Evolutionary conservation across 257 asterid species (phyloP), one percentile per base, ranked within the genome.

Genomic region (Jacaranda mimosifolia): DNA sequence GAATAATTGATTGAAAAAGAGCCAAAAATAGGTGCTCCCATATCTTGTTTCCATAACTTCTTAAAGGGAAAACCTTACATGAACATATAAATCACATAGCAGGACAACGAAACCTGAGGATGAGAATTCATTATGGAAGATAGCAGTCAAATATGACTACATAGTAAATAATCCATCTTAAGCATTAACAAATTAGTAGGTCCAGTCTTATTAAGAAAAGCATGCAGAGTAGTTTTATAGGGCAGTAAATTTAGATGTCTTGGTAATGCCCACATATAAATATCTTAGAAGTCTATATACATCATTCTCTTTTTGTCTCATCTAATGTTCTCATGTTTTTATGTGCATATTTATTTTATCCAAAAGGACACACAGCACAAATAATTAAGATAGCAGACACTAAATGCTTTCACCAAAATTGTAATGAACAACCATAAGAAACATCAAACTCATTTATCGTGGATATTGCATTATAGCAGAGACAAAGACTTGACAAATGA

Each of bases 21-120:
- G 66, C 91, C 94, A 85, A 94, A 94, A 70, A 92, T 76, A 72
- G 99, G 97, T 52, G 92, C 94, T 80, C 93, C 96, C 85, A 92
- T 75, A 68, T 92, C 95, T 79, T 72, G 87, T 83, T 83, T 77
- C 99, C 99, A 94, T 67, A 83, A 76, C 84, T 81, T 82, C 83
- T 82, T 62, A 72, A 85, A 91, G 48, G 94, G 89, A 51, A 48
- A 76, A 66, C 80, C 83, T 97, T 93, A 84, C 84, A 82, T 55
- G 46, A 53, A 73, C 79, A n/a, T n/a, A 80, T 19, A 74, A 77
- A 67, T 73, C 45, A 56, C 67, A 56, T 40, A 45, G 77, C 60
- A 81, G 70, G 40, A 74, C 13, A 35, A 66, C n/a, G n/a, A n/a
- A n/a, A n/a, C n/a, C n/a, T n/a, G n/a, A n/a, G n/a, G n/a, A n/a